These are phyloP conservation scores for Cucurbitaria berberidis DNA, from an alignment of 2,329 filamentous ascomycete species.

Conservation along the genomic window DNA sequence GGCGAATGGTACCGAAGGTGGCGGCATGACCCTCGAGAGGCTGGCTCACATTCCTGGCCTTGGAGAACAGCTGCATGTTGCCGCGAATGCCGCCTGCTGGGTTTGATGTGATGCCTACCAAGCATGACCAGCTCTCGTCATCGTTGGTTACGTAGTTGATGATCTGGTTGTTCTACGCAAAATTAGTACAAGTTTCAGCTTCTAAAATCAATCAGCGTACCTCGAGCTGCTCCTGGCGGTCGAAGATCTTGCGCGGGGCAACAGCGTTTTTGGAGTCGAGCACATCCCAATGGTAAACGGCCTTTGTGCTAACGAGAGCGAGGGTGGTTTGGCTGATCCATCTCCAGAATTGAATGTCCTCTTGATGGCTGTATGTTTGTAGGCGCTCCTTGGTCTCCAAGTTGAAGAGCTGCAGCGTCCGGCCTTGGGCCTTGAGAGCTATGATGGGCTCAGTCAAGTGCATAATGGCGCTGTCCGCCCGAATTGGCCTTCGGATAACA, in stretches of 20 bases:
- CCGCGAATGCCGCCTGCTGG: constrained; percentile 93
- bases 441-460: constrained; percentile 97
- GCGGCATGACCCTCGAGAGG: constrained; percentile 97
- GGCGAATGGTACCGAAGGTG: constrained; percentile 84
- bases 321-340: constrained; percentile 92
- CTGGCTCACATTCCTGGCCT: constrained; percentile 94
- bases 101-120: constrained; percentile 93
- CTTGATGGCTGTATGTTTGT: constrained; percentile 94
- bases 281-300: constrained; percentile 98
- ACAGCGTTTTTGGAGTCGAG: constrained; percentile 80
- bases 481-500: constrained; percentile 92
- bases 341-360: constrained; percentile 99
- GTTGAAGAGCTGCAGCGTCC: constrained; percentile 98
- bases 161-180: constrained; percentile 84
- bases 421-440: constrained; percentile 89
- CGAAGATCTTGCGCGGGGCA: constrained; percentile 85
- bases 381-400: constrained; percentile 91
- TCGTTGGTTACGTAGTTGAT: constrained; percentile 98
- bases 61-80: constrained; percentile 96
- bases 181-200: constrained; percentile 11
- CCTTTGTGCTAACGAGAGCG: constrained; percentile 87
- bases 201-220: constrained; percentile 59
- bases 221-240: constrained; percentile 86
- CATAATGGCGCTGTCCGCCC: constrained; percentile 99
- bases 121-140: constrained; percentile 97